A percentile compares a stretch with the other conserved stretches of the same genome.
These are phyloP conservation scores for Oryza coarctata DNA, from an alignment of 176 grass and related monocot genomes.

Conservation along the genomic window DNA sequence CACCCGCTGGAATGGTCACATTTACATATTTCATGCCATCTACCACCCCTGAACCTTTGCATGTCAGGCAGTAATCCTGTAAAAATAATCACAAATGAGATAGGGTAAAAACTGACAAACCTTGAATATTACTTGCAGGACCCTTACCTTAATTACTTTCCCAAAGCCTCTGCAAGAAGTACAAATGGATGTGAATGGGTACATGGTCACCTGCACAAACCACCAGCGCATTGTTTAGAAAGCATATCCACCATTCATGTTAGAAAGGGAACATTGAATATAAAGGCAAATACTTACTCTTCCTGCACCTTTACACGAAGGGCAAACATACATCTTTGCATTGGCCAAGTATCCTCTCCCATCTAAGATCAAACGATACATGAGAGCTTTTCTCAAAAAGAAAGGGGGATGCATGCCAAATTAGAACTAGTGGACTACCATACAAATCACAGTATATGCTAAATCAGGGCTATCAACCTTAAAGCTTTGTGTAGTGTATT, in stretches of 20 bases:
- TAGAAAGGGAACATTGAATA: constrained; percentile 13
- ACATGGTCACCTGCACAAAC: constrained; percentile 67
- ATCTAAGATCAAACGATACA: constrained; percentile 55
- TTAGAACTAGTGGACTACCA: neutral
- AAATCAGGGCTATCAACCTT: constrained; percentile 29
- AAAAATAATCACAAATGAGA: constrained; percentile 34
- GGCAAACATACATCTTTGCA: constrained; percentile 75
- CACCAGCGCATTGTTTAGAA: constrained; percentile 18
- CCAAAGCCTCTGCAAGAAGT: constrained; percentile 73
- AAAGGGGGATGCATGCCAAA: constrained; percentile 18
- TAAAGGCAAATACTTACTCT: constrained; percentile 57
- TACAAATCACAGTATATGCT: neutral
- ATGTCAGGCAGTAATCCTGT: constrained; percentile 83
- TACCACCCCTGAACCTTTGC: constrained; percentile 69
- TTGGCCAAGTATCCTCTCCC: constrained; percentile 74
- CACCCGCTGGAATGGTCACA: constrained; percentile 85
- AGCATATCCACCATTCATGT: constrained; percentile 9
- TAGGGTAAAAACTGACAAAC: neutral
- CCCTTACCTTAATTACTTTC: constrained; percentile 85
- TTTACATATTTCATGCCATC: constrained; percentile 86
- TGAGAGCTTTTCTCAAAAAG: constrained; percentile 23
- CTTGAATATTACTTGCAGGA: constrained; percentile 16
- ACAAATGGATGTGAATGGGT: constrained; percentile 86
- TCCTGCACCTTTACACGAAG: constrained; percentile 76
- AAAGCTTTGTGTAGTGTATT: constrained; percentile 9